Base-by-base conservation (phyloP, 257 asterid species). In the Thymus quinquecostatus region DNA sequence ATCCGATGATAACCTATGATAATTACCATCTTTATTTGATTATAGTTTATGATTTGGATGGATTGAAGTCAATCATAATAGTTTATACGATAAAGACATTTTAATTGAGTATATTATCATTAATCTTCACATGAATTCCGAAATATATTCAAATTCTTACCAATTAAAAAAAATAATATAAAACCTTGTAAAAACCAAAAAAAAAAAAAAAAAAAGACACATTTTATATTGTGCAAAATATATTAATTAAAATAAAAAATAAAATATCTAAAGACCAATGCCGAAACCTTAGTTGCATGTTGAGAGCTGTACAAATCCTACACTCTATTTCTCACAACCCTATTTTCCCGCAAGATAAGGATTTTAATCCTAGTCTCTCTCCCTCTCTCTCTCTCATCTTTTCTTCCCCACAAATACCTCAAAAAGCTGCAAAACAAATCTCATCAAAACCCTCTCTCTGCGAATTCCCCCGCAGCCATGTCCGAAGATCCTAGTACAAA, bases 391-490 rank as follows among this genome's bases (percentile, higher is more conserved):
- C 44, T 30, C 38, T 72, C 75, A 43, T 55, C 56, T 21, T 34
- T 27, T 14, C 56, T 27, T 10, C 56, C 48, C 59, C 13, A 55
- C 12, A 53, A 38, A 14, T 27, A 9, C 45, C 12, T 69, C 36
- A 5, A 65, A 60, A 65, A 49, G 51, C 65, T 55, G 34, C 73
- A 40, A 75, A 41, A 21, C 21, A 21, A 6, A 9, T 60, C 8
- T 56, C 65, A 21, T 60, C 69, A 21, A 10, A 12, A 58, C 13
- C 63, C 63, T 41, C 60, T 33, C 63, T 41, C 60, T 33, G 27
- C 59, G 27, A 44, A 8, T 44, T 54, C 10, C n/a, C 10, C 9
- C 21, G 21, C 21, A 48, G 29, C 43, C 64, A 74, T 79, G 82
- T 44, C 74, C 21, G 13, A 60, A 49, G 60, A 70, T 59, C 64